Base-by-base conservation (phyloP, 257 asterid species). In the Penstemon newberryi region DNA sequence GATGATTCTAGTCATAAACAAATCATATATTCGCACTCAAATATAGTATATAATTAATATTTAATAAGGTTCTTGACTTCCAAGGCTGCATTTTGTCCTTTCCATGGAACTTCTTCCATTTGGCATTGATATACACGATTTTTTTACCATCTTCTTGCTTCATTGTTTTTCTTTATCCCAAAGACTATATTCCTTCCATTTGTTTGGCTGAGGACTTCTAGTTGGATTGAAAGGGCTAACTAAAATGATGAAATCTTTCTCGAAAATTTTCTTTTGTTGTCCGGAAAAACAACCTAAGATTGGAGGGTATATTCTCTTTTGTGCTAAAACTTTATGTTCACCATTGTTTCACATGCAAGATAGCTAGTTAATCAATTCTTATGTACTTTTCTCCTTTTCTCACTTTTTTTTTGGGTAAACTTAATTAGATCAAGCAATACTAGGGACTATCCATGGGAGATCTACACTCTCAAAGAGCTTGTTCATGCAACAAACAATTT, bases 401-500 rank as follows among this genome's bases (percentile, higher is more conserved):
- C 4, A 15, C 18, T 61, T 10, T 37, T 9, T 36, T 25, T 36
- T 18, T 56, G 42, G 5, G n/a, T 54, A 3, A 18, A 52, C 6
- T 52, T 8, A 41, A 64, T 67, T 51, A 78, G 80, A 39, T 73
- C 80, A 57, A 72, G 63, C 76, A 79, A 75, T 70, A 73, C 60
- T 1, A 72, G 72, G 52, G 82, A 79, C 68, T 79, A 82, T 66
- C 84, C 96, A 61, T 89, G 96, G 96, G 91, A 85, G 70, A 81
- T 81, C 3, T 89, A 84, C 77, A 78, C 88, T 15, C 84, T 89
- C 7, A 89, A 80, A 69, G 95, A 87, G 67, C 80, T 89, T 5
- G 82, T 85, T 49, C 87, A 72, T 4, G 93, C 96, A 5, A 89
- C 96, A 9, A 87, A 84, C 81, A 84, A 84, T 73, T 89, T 89